phyloP scores from a whole-genome alignment of 345 rosid genomes.

The Theobroma cacao region DNA sequence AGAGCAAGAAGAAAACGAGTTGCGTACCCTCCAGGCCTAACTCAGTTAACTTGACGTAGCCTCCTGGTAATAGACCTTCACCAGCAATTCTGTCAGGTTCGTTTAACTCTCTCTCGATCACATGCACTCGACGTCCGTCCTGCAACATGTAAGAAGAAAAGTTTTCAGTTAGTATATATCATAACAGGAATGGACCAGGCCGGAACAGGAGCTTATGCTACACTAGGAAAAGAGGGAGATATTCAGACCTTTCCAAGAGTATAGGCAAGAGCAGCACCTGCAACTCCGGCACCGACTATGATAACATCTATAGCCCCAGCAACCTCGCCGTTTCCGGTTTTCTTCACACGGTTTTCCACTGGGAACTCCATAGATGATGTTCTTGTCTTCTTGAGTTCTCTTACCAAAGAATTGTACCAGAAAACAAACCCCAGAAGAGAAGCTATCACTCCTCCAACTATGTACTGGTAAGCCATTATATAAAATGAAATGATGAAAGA shows the following conservation, averaged over 20 bases:
- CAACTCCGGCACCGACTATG: conserved; percentile 46
- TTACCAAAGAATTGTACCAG: background rate
- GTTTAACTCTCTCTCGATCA: conserved; percentile 18
- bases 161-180: no score
- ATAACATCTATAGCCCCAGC: conserved; percentile 19
- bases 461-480: background rate
- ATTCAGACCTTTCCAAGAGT: conserved; percentile 37
- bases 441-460: background rate
- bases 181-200: no score
- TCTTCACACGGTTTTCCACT: background rate
- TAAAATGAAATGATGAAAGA: no score
- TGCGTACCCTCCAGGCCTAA: conserved; percentile 22
- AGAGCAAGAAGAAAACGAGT: background rate
- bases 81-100: conserved; percentile 18
- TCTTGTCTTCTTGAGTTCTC: background rate
- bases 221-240: background rate
- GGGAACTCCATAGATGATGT: background rate
- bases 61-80: conserved; percentile 18
- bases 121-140: conserved; percentile 7
- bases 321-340: background rate
- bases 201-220: no score
- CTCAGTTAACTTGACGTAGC: conserved; percentile 20
- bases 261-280: conserved; percentile 59
- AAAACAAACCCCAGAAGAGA: background rate
- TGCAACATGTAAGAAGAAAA: background rate